Evolutionary conservation across 176 grass and related monocot genomes (phyloP), one percentile per base, ranked within the genome.

Genomic region (Alloteropsis semialata): DNA sequence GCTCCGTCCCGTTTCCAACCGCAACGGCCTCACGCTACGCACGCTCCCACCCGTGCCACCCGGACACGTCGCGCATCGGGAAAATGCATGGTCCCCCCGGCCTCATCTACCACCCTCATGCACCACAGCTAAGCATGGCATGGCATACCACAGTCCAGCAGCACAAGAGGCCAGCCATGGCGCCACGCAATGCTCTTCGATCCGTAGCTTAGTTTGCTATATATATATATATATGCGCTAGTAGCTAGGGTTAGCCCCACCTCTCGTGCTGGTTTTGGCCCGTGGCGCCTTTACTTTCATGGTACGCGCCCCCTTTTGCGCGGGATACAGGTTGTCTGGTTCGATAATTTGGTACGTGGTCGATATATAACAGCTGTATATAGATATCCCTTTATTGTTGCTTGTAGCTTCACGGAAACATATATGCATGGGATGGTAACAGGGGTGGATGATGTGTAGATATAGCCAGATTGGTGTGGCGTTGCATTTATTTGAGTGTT

Each of bases 1-100:
- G 76, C 76, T 4, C 74, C 55, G 54, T 44, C 22, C 55, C 74
- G 74, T 77, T 77, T 41, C 74, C 76, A 49, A 65, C 76, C 76
- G 42, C 76, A 34, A 79, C 28, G 76, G 58, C 76, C 27, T 30
- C 72, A 22, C 8, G 11, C 46, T 50, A 22, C 68, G 41, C 46
- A 19, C 30, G 61, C 6, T 5, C 30, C 67, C n/a, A 46, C 24
- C 68, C 68, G 19, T 71, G n/a, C 41, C 42, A 13, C 13, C 14
- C 42, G 51, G 53, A 62, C 76, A 79, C 79, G 65, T 69, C 33
- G 32, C 48, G 36, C 32, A 24, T 4, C 37, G 24, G 33, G 2
- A 78, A 64, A 63, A 78, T 78, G 76, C 60, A 79, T 24, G 61
- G 51, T 59, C 74, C 74, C 74, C 73, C 13, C 72, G 3, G 5